phyloP scores from a whole-genome alignment of 2,329 filamentous ascomycete species.

The Colletotrichum salicis region DNA sequence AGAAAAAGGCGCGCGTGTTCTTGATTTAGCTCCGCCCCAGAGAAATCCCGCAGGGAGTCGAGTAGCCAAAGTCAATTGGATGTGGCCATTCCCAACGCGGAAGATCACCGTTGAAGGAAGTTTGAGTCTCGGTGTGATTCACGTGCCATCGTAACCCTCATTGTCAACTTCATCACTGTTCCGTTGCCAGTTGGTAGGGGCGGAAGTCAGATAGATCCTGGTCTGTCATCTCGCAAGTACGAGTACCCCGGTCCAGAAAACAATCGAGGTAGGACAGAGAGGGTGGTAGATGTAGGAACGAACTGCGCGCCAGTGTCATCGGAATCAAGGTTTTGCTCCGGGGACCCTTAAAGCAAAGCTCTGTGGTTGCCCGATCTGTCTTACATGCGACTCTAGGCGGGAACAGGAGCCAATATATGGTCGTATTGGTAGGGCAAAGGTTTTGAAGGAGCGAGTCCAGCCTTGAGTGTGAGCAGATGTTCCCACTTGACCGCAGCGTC shows the following conservation, averaged over 20 bases:
- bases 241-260: neutral
- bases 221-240: constrained; percentile 4
- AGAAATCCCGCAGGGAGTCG: neutral
- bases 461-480: constrained; percentile 7
- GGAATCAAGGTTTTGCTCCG: neutral
- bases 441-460: neutral
- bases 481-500: constrained; percentile 25
- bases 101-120: neutral
- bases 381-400: neutral
- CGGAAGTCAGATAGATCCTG: constrained; percentile 8
- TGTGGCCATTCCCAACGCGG: neutral
- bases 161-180: neutral
- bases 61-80: neutral
- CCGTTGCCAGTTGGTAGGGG: neutral
- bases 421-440: neutral
- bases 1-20: neutral
- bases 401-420: constrained; percentile 1
- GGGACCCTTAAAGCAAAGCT: constrained; percentile 1
- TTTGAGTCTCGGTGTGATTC: no score
- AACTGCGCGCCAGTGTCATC: neutral
- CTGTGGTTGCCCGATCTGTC: neutral
- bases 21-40: constrained; percentile 10
- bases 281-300: constrained; percentile 10
- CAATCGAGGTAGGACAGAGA: neutral
- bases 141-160: neutral